Percentiles rank a stretch among this genome's conserved stretches.
phyloP scores from a whole-genome alignment of 192 early-diverging fungal genomes.

The Physocladia obscura region DNA sequence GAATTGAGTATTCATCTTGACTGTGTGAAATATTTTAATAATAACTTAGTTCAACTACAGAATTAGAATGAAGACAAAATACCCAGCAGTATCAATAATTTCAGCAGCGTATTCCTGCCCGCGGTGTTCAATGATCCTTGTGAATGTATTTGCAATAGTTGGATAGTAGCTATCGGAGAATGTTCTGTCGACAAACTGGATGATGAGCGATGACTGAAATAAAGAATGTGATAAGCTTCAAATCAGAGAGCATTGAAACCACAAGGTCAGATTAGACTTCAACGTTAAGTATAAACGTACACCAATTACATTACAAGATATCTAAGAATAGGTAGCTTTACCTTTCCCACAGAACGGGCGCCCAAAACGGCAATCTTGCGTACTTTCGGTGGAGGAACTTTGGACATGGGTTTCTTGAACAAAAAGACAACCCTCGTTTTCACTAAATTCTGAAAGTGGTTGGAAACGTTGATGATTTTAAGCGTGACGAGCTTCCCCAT shows the following conservation, averaged over 20 bases:
- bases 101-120: constrained; percentile 82
- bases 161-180: constrained; percentile 93
- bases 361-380: constrained; percentile 82
- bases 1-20: constrained; percentile 83
- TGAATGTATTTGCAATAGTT: constrained; percentile 91
- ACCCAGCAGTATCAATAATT: constrained; percentile 95
- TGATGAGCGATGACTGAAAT: constrained; percentile 86
- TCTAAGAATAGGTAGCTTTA: too few species aligned
- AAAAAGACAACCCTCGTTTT: too few species aligned
- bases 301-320: too few species aligned
- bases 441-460: too few species aligned
- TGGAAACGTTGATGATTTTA: too few species aligned
- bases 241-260: too few species aligned
- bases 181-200: constrained; percentile 90
- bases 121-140: constrained; percentile 77
- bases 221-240: constrained; percentile 1
- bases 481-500: too few species aligned
- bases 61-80: too few species aligned
- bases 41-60: too few species aligned
- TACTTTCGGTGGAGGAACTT: constrained; percentile 54
- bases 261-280: too few species aligned
- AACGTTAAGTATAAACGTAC: too few species aligned
- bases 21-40: neutral
- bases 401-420: too few species aligned
- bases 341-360: constrained; percentile 71